phyloP scores from a whole-genome alignment of 345 rosid species.

The Syzygium aqueum region DNA sequence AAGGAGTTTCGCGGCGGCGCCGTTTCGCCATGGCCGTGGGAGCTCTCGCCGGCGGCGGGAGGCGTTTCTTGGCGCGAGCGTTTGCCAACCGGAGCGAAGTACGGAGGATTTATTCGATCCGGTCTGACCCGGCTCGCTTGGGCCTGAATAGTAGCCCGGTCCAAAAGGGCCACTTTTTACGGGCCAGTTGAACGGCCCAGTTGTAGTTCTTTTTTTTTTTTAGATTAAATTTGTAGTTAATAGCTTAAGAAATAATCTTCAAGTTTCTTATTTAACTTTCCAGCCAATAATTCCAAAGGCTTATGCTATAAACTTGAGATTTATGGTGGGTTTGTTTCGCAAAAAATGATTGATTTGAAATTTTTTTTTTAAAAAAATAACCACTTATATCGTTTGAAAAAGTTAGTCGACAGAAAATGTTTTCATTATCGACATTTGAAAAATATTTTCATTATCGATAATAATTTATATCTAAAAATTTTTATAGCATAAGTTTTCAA shows the following conservation, averaged over 20 bases:
- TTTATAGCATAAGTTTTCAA: not conserved
- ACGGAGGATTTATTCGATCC: not conserved
- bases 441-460: not conserved
- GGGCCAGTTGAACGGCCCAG: not conserved
- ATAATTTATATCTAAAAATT: not conserved
- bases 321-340: fast-evolving
- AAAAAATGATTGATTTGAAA: fast-evolving
- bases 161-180: not conserved
- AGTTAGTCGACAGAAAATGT: not conserved
- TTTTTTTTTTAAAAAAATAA: not conserved
- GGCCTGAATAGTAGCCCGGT: not conserved
- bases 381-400: not conserved
- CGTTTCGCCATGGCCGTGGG: not conserved
- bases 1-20: not conserved
- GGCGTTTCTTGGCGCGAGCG: not conserved
- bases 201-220: not conserved
- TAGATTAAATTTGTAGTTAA: not conserved
- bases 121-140: not conserved
- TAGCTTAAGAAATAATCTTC: not conserved
- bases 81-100: not conserved
- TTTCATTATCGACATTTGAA: not conserved
- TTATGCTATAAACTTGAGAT: not conserved
- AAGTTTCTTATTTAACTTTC: not conserved
- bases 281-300: not conserved
- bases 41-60: not conserved